These are phyloP conservation scores for Aspergillus quadrilineatus DNA, from an alignment of 2,329 filamentous ascomycete species.

Conservation along the genomic window DNA sequence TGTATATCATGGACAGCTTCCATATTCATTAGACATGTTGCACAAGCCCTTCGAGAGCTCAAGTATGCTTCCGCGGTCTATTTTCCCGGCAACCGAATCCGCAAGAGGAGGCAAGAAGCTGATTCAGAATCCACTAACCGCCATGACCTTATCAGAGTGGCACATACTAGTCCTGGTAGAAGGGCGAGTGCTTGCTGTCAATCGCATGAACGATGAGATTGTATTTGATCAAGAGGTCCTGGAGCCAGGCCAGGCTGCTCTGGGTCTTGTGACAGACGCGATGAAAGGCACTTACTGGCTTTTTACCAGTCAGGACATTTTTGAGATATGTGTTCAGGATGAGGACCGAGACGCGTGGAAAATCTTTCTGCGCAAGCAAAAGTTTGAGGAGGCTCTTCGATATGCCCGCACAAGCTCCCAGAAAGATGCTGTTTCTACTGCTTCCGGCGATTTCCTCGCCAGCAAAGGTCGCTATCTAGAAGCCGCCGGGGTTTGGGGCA, in stretches of 20 bases:
- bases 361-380: conserved; percentile 80
- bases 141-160: conserved; percentile 87
- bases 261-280: conserved; percentile 84
- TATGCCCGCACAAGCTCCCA: conserved; percentile 79
- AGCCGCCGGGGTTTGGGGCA: conserved; percentile 85
- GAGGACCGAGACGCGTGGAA: conserved; percentile 94
- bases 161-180: conserved; percentile 84
- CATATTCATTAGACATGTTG: conserved; percentile 66
- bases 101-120: conserved; percentile 64
- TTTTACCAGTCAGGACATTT: conserved; percentile 87
- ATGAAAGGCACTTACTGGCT: conserved; percentile 98
- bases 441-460: conserved; percentile 85
- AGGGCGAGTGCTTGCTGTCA: conserved; percentile 77
- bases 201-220: conserved; percentile 78
- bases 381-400: conserved; percentile 83
- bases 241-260: conserved; percentile 70
- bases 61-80: conserved; percentile 71
- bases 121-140: conserved; percentile 70
- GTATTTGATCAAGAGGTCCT: conserved; percentile 88
- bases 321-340: conserved; percentile 85
- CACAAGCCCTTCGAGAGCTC: conserved; percentile 74
- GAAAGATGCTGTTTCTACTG: conserved; percentile 86
- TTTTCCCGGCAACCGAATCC: conserved; percentile 68
- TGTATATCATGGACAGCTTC: conserved; percentile 79
- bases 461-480: conserved; percentile 78